Base-by-base conservation (phyloP, 257 asterid genomes). In the Nemophila menziesii region DNA sequence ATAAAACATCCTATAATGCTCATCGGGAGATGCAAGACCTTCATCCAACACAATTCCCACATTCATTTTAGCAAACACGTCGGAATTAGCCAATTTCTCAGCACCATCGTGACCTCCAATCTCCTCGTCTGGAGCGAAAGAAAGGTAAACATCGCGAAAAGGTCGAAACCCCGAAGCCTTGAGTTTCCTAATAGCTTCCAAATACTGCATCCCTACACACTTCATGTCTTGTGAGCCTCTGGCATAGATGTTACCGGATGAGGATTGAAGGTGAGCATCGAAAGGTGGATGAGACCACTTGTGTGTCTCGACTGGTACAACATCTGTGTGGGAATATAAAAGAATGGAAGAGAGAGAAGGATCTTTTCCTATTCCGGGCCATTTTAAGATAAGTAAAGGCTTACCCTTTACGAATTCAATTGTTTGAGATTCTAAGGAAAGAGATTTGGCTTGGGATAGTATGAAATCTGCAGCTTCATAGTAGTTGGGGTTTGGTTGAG, bases 221-320 rank as follows among this genome's bases (percentile, higher is more conserved):
- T 90, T 90, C 98, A 85, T 90, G 59, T 90, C 98, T 77, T 90
- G 98, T 17, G 96, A 81, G 46, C 98, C 98, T 14, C 94, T 80
- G 46, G 94, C 94, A 33, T 70, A 89, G 70, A 89, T 78, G 54
- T 78, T 69, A 46, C 92, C 92, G 8, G 93, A 48, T 39, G 73
- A 5, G 49, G 77, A 61, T 54, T 76, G 80, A 15, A 84, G 45
- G 56, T 72, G 82, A 39, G 98, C 96, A 6, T 68, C 57, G 44
- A 89, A 81, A 37, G 98, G 98, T 18, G 74, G 86, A 51, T 78
- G 77, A n/a, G 49, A 27, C 98, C 98, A 89, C 57, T 89, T 89
- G 56, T 60, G 65, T 22, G 57, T 72, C 79, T 89, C 98, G 22
- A 83, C 69, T 3, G 98, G 93, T 33, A 89, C 98, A 12, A 84